Percentiles rank a stretch among this genome's conserved stretches.
These are phyloP conservation scores for Juglanconis oblonga DNA, from an alignment of 2,329 filamentous ascomycete species.

Conservation along the genomic window DNA sequence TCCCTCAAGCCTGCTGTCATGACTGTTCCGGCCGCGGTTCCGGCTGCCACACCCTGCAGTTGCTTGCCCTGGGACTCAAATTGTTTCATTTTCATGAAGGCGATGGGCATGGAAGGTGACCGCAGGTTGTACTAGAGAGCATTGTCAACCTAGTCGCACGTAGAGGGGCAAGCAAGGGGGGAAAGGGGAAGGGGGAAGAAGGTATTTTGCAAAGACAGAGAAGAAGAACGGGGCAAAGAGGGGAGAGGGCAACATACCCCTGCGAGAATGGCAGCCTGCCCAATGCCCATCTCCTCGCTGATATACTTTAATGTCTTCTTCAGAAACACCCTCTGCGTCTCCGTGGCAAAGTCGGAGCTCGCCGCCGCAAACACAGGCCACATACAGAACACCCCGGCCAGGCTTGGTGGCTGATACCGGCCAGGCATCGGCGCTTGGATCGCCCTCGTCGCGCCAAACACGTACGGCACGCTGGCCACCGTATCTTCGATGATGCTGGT, in stretches of 20 bases:
- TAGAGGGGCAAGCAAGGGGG: background rate
- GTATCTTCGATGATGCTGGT: slow-evolving; percentile 6
- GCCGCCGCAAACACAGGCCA: slow-evolving; percentile 18
- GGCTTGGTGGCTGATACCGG: slow-evolving; percentile 6
- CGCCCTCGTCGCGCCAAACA: slow-evolving; percentile 8
- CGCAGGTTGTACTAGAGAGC: slow-evolving; percentile 11
- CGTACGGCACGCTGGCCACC: slow-evolving; percentile 16
- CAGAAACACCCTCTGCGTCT: slow-evolving; percentile 13
- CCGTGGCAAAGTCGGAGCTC: slow-evolving; percentile 16
- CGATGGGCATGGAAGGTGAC: slow-evolving; percentile 17
- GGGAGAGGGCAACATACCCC: slow-evolving; percentile 1
- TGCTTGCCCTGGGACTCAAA: slow-evolving; percentile 13
- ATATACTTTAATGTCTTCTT: slow-evolving; percentile 17
- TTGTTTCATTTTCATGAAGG: slow-evolving; percentile 18
- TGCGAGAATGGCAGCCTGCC: slow-evolving; percentile 17
- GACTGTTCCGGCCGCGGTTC: slow-evolving; percentile 9
- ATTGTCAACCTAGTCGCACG: background rate
- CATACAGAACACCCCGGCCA: slow-evolving; percentile 16
- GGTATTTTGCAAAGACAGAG: too few species aligned
- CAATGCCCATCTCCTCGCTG: slow-evolving; percentile 18
- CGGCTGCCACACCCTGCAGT: slow-evolving; percentile 10
- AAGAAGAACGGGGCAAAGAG: background rate
- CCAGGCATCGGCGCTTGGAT: background rate
- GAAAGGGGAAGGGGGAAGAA: background rate
- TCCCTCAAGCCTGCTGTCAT: slow-evolving; percentile 10